Conservation (phyloP, 1,284 basidiomycete genomes). For the Pholiota adiposa region DNA sequence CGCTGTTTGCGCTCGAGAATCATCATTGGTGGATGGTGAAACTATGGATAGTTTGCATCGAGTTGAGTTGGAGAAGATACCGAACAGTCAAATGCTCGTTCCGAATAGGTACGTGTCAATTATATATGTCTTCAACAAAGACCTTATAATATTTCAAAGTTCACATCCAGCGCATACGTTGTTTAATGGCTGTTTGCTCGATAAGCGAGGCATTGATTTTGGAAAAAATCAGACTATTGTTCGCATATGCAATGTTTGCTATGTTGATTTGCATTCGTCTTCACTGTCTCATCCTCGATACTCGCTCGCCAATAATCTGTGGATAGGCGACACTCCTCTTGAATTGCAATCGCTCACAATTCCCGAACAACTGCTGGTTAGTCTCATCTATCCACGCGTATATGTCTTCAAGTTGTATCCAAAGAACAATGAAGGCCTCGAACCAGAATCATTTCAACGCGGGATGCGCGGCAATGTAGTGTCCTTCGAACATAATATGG, state of each 20-base stretch:
- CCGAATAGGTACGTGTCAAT: too few relatives aligned
- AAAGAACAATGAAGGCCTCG: background rate
- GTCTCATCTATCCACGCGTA: background rate
- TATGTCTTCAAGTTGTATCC: background rate
- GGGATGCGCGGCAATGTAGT: background rate
- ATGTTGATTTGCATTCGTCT: too few relatives aligned
- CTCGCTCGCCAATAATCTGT: background rate
- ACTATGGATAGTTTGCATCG: too few relatives aligned
- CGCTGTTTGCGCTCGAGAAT: background rate
- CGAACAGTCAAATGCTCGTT: too few relatives aligned
- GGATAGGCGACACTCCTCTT: background rate
- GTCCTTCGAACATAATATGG: slow-evolving; percentile 6
- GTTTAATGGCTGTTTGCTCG: too few relatives aligned
- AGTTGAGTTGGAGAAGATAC: too few relatives aligned
- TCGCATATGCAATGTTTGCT: too few relatives aligned
- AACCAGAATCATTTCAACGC: background rate
- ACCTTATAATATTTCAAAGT: background rate
- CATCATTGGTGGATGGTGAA: background rate
- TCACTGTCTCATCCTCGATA: too few relatives aligned
- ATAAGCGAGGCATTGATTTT: background rate
- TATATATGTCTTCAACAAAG: too few relatives aligned
- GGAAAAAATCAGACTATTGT: background rate
- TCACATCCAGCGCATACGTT: background rate
- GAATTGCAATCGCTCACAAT: background rate
- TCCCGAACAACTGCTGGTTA: background rate